phyloP scores from a whole-genome alignment of 1,284 basidiomycete genomes.

The Abortiporus biennis region DNA sequence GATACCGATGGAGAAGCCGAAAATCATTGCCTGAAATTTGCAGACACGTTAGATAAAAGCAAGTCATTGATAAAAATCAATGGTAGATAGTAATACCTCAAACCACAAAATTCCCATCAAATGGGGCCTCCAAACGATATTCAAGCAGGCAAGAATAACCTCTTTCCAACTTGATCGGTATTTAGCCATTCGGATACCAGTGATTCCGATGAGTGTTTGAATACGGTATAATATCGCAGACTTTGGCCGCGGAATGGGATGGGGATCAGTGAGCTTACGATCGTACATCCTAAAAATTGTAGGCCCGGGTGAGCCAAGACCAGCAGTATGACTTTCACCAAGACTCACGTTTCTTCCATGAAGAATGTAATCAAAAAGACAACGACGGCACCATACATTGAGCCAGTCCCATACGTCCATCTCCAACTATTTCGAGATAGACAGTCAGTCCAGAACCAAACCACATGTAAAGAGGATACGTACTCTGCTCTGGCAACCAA shows the following conservation, averaged over 20 bases:
- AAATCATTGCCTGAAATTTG: conserved; percentile 40
- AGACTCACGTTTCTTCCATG: conserved; percentile 57
- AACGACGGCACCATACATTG: conserved; percentile 52
- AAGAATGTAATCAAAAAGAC: conserved; percentile 51
- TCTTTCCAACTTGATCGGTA: conserved; percentile 53
- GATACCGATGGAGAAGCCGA: conserved; percentile 68
- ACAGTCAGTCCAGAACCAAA: not conserved
- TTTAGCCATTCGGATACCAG: conserved; percentile 55
- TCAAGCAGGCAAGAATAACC: conserved; percentile 38
- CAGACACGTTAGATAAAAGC: not conserved
- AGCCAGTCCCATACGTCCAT: conserved; percentile 69
- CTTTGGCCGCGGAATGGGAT: conserved; percentile 26
- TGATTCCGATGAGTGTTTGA: conserved; percentile 61
- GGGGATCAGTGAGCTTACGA: conserved; percentile 48
- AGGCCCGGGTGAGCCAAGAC: not conserved
- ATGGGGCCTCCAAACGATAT: conserved; percentile 62
- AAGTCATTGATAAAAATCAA: not conserved
- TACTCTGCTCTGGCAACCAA: conserved; percentile 52
- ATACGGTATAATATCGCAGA: conserved; percentile 48
- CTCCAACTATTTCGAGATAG: conserved; percentile 40
- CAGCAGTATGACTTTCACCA: not conserved
- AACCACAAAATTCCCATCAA: conserved; percentile 50
- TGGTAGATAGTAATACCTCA: conserved; percentile 32
- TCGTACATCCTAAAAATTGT: conserved; percentile 53
- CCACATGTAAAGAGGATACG: conserved; percentile 4